Conservation (phyloP, 805 yeast genomes). For the Lachancea mirantina region DNA sequence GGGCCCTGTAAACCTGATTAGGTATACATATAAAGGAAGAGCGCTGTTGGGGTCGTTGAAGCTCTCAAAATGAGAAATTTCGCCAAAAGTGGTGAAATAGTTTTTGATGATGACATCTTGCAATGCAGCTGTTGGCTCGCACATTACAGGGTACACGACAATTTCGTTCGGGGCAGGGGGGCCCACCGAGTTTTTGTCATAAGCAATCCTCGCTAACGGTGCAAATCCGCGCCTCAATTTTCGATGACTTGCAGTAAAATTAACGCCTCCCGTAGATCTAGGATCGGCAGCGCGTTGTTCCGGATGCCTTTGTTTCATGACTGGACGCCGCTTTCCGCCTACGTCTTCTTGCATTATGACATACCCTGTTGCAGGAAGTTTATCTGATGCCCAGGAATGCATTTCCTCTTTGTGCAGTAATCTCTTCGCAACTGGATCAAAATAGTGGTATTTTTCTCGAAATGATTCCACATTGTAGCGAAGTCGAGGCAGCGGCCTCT, state of each 20-base stretch:
- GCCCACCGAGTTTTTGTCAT: constrained; percentile 68
- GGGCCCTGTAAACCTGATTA: constrained; percentile 53
- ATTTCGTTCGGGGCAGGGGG: constrained; percentile 66
- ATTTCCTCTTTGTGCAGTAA: constrained; percentile 20
- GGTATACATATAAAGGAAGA: constrained; percentile 67
- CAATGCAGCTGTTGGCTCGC: constrained; percentile 9
- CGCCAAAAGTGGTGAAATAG: constrained; percentile 57
- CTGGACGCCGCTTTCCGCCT: constrained; percentile 13
- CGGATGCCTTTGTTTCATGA: constrained; percentile 18
- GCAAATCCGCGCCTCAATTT: constrained; percentile 15
- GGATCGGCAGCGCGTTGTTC: constrained; percentile 22
- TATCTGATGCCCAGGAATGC: constrained; percentile 21
- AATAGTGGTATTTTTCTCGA: constrained; percentile 26
- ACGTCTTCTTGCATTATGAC: constrained; percentile 15
- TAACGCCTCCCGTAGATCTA: constrained; percentile 9
- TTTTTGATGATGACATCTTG: constrained; percentile 32
- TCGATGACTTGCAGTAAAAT: constrained; percentile 4
- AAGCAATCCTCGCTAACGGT: constrained; percentile 33
- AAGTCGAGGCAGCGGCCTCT: constrained; percentile 19
- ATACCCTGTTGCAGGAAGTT: constrained; percentile 23
- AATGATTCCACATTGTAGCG: constrained; percentile 19
- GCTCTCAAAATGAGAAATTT: constrained; percentile 49
- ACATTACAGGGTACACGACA: constrained; percentile 50
- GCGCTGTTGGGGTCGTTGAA: constrained; percentile 69
- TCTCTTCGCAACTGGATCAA: constrained; percentile 18